Percentiles rank a stretch among this genome's conserved stretches.
Evolutionary conservation across 148 eudicot genomes (phyloP).

Genomic region (Pouteria glomerata): DNA sequence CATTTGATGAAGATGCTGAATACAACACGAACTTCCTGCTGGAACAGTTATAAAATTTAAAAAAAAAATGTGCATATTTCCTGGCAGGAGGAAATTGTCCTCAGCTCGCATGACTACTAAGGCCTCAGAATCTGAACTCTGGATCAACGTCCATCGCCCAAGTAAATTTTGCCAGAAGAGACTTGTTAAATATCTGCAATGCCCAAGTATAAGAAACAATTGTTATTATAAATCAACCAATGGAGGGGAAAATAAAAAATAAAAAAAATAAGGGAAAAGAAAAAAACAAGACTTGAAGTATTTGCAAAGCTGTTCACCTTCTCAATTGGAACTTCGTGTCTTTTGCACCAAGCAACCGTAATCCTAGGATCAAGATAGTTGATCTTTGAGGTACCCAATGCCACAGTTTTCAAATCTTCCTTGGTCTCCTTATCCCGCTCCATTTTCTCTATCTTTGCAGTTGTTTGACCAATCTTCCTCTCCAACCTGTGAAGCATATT

Average conservation of each 20-base stretch:
- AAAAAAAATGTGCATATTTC: constrained; percentile 9
- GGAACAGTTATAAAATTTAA: not conserved
- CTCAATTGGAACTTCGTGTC: constrained; percentile 95
- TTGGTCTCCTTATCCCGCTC: constrained; percentile 72
- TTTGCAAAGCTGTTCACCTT: constrained; percentile 45
- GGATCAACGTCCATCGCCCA: constrained; percentile 98
- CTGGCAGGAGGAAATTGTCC: not conserved
- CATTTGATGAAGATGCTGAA: constrained; percentile 11
- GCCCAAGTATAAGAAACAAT: not conserved
- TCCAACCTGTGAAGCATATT: constrained; percentile 48
- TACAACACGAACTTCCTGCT: constrained; percentile 20
- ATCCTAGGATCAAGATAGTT: constrained; percentile 96
- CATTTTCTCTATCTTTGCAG: constrained; percentile 67
- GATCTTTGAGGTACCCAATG: constrained; percentile 95
- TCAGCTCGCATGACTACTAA: constrained; percentile 7
- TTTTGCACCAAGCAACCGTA: constrained; percentile 98
- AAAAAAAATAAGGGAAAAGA: not conserved
- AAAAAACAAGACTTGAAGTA: not conserved
- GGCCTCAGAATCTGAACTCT: constrained; percentile 61
- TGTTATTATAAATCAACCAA: not conserved
- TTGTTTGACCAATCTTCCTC: constrained; percentile 70
- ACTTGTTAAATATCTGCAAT: constrained; percentile 79
- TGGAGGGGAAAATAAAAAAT: not conserved
- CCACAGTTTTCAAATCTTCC: constrained; percentile 96
- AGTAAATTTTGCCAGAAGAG: constrained; percentile 79